Evolutionary conservation across 441 rosid species (phyloP).

Genomic region (Macaranga tanarius): DNA sequence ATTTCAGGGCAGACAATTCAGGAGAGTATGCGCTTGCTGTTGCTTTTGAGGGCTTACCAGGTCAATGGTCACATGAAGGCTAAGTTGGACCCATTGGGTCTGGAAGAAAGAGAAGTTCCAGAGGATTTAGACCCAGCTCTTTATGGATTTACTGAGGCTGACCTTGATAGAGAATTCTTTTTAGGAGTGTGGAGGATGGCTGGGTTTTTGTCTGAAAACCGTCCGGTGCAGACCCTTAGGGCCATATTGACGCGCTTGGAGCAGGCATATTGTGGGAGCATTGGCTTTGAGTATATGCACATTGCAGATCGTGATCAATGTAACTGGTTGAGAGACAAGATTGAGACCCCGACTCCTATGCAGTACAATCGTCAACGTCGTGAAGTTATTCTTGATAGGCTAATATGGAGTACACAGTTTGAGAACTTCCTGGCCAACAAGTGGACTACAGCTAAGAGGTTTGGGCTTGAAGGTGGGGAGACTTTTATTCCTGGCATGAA

Average conservation of each 20-base stretch:
- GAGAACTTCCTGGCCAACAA: slow-evolving; percentile 95
- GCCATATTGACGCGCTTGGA: slow-evolving; percentile 86
- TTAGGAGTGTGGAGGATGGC: slow-evolving; percentile 95
- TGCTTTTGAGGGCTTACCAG: slow-evolving; percentile 92
- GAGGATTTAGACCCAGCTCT: slow-evolving; percentile 79
- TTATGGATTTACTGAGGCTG: slow-evolving; percentile 87
- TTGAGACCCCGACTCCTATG: slow-evolving; percentile 87
- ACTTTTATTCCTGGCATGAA: slow-evolving; percentile 98
- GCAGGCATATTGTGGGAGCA: slow-evolving; percentile 95
- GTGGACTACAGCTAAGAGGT: slow-evolving; percentile 95
- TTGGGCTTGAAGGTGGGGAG: slow-evolving; percentile 98
- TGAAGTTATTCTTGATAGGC: slow-evolving; percentile 87
- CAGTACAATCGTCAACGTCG: slow-evolving; percentile 81
- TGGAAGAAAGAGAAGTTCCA: slow-evolving; percentile 78
- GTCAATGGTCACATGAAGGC: slow-evolving; percentile 98
- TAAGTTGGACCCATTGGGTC: slow-evolving; percentile 75
- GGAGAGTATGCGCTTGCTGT: slow-evolving; percentile 89
- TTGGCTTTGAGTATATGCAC: slow-evolving; percentile 98
- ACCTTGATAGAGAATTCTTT: slow-evolving; percentile 94
- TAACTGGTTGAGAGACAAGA: slow-evolving; percentile 96
- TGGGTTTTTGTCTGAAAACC: slow-evolving; percentile 93
- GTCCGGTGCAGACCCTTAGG: slow-evolving; percentile 90
- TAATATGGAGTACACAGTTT: slow-evolving; percentile 92
- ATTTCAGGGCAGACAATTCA: slow-evolving; percentile 96
- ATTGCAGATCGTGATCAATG: slow-evolving; percentile 85